Base-by-base conservation (phyloP, 192 early-diverging fungal genomes). In the Jimgerdemannia flammicorona region DNA sequence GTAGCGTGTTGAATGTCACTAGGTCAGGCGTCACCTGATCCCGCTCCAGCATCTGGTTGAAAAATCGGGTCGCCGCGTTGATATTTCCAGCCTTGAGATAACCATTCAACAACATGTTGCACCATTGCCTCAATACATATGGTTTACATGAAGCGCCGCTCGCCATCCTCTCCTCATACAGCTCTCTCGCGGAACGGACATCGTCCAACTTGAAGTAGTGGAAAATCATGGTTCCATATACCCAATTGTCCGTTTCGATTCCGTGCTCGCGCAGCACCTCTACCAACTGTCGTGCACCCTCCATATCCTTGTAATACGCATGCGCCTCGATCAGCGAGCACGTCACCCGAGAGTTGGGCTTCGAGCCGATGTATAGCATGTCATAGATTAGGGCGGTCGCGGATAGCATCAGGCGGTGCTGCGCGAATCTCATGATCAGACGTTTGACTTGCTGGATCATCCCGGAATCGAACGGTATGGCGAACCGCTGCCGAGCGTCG, bases 1-100 rank as follows among this genome's bases (percentile, higher is more conserved):
- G 19, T 40, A 68, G 67, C 29, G 67, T 68, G 40, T 68, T 68
- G 67, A 68, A 68, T 19, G 67, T 68, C 67, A 18, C 18, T 9
- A 68, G 7, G 67, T 68, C 67, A 18, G 67, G 67, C 40, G 7
- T 68, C 40, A 41, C 6, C 6, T 41, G 7, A 9, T 41, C 19
- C 9, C 40, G 29, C 67, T 9, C 29, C 67, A 68, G 8, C 67
- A 68, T 68, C 67, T 41, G 19, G 7, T 41, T 9, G 6, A 68
- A 18, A 41, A 68, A 20, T 19, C 67, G 67, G 8, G 19, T 41
- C 67, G 67, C 67, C 29, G 19, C 40, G 0, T 10, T 40, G 67
- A 0, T 18, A 68, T 68, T 19, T 19, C 67, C 67, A 6, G 9
- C 9, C 67, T 68, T 68, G 9, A 68, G 9, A 18, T 68, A 68